Evolutionary conservation across 768 basidiomycete species (phyloP), one percentile per base, ranked within the genome.

Genomic region (Boletellus emodensis): DNA sequence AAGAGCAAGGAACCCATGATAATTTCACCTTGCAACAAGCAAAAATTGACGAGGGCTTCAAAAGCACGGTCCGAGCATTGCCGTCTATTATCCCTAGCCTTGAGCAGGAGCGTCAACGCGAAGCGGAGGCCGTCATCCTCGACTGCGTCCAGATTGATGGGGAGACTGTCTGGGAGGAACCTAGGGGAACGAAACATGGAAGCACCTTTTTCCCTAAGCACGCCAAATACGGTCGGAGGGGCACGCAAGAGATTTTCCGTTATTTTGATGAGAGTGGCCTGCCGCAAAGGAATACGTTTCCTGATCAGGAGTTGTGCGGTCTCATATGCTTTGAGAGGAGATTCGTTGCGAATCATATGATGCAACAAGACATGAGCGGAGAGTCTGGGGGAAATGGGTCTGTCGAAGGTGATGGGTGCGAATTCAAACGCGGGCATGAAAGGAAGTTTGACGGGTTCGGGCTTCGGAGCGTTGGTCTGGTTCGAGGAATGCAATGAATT

Each of bases 11-110:
- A 83, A 0, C 80, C 88, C n/a, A 87, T 73, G 36, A 91, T 75
- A 43, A 92, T 82, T 61, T 92, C 90, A 22, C 87, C 87, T 44
- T 91, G 87, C 35, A 89, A 63, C 17, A 92, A 71, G 49, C 84
- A 86, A 9, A 83, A 75, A 4, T 77, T 71, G 55, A 90, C 73
- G 43, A 89, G 66, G 2, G 73, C 72, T 45, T 76, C 75, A 60
- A 82, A 87, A 74, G 87, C 81, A 28, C 72, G 69, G n/a, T 77
- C 67, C 2, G 81, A 79, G 39, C 83, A 77, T 28, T 75, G 70
- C 44, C 80, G 79, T 26, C 80, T 74, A 39, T 77, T 75, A 37
- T 73, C 64, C n/a, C 79, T 75, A 0, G 85, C 84, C 4, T 71
- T 65, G 38, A 69, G 58, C 22, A 88, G 63, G 3, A 90, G 73